Evolutionary conservation across 352 stramenopile genomes (phyloP).

Genomic region (Globisporangium abappressorium): DNA sequence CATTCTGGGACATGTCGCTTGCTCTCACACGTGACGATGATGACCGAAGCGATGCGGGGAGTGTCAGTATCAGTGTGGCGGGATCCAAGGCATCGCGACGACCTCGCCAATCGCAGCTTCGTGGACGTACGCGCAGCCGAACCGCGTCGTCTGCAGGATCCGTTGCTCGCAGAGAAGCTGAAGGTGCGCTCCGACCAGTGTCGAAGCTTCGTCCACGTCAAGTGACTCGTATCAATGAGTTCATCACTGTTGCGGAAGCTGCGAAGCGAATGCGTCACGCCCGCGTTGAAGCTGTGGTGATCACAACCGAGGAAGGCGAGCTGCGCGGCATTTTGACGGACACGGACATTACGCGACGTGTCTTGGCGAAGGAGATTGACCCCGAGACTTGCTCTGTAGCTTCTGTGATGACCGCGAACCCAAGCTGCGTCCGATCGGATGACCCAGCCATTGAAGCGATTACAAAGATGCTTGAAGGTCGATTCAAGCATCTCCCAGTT

Average conservation of each 20-base stretch:
- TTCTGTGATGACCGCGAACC: conserved; percentile 83
- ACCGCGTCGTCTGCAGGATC: conserved; percentile 50
- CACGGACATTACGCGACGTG: conserved; percentile 82
- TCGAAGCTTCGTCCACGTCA: conserved; percentile 76
- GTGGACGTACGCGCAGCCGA: conserved; percentile 35
- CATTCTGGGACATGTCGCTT: conserved; percentile 89
- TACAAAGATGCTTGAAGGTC: conserved; percentile 86
- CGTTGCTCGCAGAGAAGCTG: conserved; percentile 44
- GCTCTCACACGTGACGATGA: conserved; percentile 70
- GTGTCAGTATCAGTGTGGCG: conserved; percentile 59
- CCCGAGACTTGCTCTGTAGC: conserved; percentile 74
- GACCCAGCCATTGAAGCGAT: conserved; percentile 85
- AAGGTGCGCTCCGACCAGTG: conserved; percentile 70
- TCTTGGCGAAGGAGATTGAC: conserved; percentile 80
- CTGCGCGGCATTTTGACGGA: conserved; percentile 84
- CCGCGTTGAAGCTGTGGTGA: conserved; percentile 81
- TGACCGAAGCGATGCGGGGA: conserved; percentile 57
- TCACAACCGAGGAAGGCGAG: conserved; percentile 80
- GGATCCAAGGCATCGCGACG: conserved; percentile 45
- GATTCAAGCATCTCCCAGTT: conserved; percentile 87
- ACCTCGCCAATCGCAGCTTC: conserved; percentile 23
- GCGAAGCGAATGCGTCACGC: conserved; percentile 80
- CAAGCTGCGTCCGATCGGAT: conserved; percentile 74
- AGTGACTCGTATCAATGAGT: conserved; percentile 84
- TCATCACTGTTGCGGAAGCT: conserved; percentile 82